phyloP scores from a whole-genome alignment of 2,329 filamentous ascomycete genomes.

The Fusarium sp. region DNA sequence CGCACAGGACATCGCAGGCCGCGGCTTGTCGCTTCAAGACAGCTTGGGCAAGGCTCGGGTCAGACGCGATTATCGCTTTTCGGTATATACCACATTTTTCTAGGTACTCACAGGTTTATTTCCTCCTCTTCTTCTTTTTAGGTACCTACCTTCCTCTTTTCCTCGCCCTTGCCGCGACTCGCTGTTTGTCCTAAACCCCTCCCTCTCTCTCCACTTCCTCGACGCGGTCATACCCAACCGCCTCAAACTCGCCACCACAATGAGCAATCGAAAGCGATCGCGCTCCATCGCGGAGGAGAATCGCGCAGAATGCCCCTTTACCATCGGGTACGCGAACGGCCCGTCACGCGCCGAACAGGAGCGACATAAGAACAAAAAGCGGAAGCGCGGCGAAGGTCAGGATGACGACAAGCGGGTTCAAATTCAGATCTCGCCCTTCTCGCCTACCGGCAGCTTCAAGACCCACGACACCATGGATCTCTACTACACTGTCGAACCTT shows the following conservation, averaged over 20 bases:
- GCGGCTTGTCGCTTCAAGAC: constrained; percentile 45
- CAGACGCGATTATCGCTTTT: constrained; percentile 36
- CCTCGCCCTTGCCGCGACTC: constrained; percentile 29
- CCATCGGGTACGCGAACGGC: constrained; percentile 48
- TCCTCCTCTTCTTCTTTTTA: not conserved
- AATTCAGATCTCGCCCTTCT: constrained; percentile 62
- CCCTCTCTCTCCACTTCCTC: constrained; percentile 39
- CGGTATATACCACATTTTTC: constrained; percentile 2
- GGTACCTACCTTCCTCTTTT: not conserved
- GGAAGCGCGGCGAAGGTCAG: constrained; percentile 56
- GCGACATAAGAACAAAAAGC: constrained; percentile 56
- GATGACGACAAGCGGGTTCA: constrained; percentile 57
- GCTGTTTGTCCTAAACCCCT: constrained; percentile 39
- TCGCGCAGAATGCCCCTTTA: constrained; percentile 65
- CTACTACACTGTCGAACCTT: constrained; percentile 62
- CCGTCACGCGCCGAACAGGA: constrained; percentile 46
- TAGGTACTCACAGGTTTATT: not conserved
- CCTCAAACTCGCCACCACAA: constrained; percentile 36
- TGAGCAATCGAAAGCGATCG: constrained; percentile 59
- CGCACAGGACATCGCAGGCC: constrained; percentile 45
- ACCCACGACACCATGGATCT: constrained; percentile 62
- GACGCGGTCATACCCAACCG: constrained; percentile 40
- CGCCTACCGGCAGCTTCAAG: constrained; percentile 63
- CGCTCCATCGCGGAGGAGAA: constrained; percentile 58
- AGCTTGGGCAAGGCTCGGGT: constrained; percentile 41